Conservation (phyloP, 495 filamentous ascomycete species). For the Penicillium manginii region DNA sequence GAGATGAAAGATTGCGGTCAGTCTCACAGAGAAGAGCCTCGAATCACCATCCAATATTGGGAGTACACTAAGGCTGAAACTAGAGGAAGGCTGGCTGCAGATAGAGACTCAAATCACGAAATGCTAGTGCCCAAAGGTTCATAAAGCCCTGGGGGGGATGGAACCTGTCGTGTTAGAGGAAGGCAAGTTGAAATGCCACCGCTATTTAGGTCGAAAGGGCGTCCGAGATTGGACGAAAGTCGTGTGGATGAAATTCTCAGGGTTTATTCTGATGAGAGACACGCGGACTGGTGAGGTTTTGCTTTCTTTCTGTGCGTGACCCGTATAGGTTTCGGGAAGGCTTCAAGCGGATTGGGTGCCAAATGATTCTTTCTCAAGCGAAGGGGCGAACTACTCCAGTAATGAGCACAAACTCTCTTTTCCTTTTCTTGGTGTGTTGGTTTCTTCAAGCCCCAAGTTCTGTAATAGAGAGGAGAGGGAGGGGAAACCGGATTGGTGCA, state of each 20-base stretch:
- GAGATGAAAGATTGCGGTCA: constrained; percentile 42
- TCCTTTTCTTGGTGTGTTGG: neutral
- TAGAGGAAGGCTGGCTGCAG: constrained; percentile 45
- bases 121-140: constrained; percentile 32
- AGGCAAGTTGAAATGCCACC: constrained; percentile 13
- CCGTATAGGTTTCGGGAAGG: constrained; percentile 32
- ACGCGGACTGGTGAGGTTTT: constrained; percentile 36
- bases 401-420: constrained; percentile 39
- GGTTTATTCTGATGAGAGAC: neutral
- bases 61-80: constrained; percentile 34
- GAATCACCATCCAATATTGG: constrained; percentile 42
- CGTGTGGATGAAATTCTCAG: constrained; percentile 2
- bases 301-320: constrained; percentile 28
- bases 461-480: constrained; percentile 7
- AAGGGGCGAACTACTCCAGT: constrained; percentile 33
- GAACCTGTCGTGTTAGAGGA: constrained; percentile 26
- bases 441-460: neutral
- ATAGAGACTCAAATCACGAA: constrained; percentile 28
- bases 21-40: constrained; percentile 37
- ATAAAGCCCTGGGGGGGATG: constrained; percentile 23
- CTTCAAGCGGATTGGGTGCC: constrained; percentile 25
- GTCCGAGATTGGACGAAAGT: constrained; percentile 15
- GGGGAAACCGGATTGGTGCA: constrained; percentile 39
- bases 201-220: constrained; percentile 12
- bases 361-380: constrained; percentile 13